Percentiles rank a stretch among this genome's conserved stretches.
These are phyloP conservation scores for Colletotrichum liaoningense DNA, from an alignment of 2,329 filamentous ascomycete species.

Conservation along the genomic window DNA sequence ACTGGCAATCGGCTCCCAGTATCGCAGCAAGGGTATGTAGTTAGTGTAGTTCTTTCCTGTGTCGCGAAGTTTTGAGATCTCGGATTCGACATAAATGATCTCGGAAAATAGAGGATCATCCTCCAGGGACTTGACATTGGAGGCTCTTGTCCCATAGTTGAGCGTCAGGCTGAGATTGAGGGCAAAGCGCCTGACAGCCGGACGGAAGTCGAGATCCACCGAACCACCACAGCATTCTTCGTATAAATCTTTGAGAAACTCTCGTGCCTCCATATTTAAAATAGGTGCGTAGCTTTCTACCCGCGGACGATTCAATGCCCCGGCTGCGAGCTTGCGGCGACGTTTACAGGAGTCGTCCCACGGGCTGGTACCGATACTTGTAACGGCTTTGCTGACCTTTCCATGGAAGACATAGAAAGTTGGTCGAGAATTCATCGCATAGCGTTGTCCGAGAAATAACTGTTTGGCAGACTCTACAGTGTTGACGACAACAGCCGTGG, in stretches of 20 bases:
- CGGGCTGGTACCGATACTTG: slow-evolving; percentile 72
- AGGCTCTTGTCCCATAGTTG: slow-evolving; percentile 69
- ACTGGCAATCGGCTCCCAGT: slow-evolving; percentile 13
- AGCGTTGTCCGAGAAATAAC: slow-evolving; percentile 75
- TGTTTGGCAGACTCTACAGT: slow-evolving; percentile 72
- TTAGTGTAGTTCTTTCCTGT: slow-evolving; percentile 11
- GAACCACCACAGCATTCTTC: slow-evolving; percentile 64
- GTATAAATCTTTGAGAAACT: slow-evolving; percentile 69
- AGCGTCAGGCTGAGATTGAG: slow-evolving; percentile 73
- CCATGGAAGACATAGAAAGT: slow-evolving; percentile 72
- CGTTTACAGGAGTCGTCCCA: slow-evolving; percentile 77
- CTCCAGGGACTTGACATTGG: slow-evolving; percentile 8
- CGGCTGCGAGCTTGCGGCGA: slow-evolving; percentile 73
- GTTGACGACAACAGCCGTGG: slow-evolving; percentile 75
- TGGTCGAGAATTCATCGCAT: slow-evolving; percentile 72
- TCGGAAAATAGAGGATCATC: slow-evolving; percentile 33
- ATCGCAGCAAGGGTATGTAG: slow-evolving; percentile 15
- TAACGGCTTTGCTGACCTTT: slow-evolving; percentile 58
- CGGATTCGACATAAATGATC: slow-evolving; percentile 38
- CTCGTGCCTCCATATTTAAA: slow-evolving; percentile 64
- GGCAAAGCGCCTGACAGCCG: slow-evolving; percentile 72
- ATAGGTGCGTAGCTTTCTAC: slow-evolving; percentile 73
- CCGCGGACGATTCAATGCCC: slow-evolving; percentile 72
- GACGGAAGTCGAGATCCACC: slow-evolving; percentile 68
- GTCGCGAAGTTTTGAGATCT: slow-evolving; percentile 33